Evolutionary conservation across 2,329 filamentous ascomycete species (phyloP), one percentile per base, ranked within the genome.

Genomic region (Clarireedia monteithiana): DNA sequence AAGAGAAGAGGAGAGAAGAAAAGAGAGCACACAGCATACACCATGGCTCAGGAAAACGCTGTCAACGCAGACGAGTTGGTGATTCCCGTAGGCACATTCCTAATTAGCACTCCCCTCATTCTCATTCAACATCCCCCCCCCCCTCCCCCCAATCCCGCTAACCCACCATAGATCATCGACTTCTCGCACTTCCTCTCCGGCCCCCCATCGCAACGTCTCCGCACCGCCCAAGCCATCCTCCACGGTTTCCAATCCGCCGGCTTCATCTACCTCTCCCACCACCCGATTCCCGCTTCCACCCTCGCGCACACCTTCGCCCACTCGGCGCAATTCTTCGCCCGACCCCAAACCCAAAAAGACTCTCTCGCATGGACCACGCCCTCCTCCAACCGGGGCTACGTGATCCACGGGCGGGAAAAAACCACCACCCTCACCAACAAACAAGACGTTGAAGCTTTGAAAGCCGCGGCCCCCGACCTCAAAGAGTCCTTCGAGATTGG

Each of bases 221-320:
- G 78, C 45, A 83, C 88, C 1, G 91, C 90, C 23, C 72, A 82
- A 53, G 82, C 86, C 42, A 84, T 96, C 63, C 83, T 92, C 12
- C 68, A 83, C 53, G 91, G 89, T 44, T 95, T 96, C 74, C 87
- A 91, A 65, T 85, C 81, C 1, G 88, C 91, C 2, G 91, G 91
- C 56, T 96, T 96, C 75, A 81, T 96, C 67, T 96, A 96, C 72
- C 81, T 95, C 40, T 85, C 85, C 64, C 88, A 92, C 70, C 85
- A 92, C 62, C 81, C 86, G 42, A 86, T 96, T 58, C 72, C 83
- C 0, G 66, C 79, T 3, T 73, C 79, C 7, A 77, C 78, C 9
- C 73, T 90, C 12, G 70, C 78, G 58, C 71, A 78, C 56, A 79
- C 86, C 58, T 95, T 94, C 69, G 69, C 75, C 59, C 77, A 78